These are phyloP conservation scores for Trapa incisa DNA, from an alignment of 345 rosid genomes.

Conservation along the genomic window DNA sequence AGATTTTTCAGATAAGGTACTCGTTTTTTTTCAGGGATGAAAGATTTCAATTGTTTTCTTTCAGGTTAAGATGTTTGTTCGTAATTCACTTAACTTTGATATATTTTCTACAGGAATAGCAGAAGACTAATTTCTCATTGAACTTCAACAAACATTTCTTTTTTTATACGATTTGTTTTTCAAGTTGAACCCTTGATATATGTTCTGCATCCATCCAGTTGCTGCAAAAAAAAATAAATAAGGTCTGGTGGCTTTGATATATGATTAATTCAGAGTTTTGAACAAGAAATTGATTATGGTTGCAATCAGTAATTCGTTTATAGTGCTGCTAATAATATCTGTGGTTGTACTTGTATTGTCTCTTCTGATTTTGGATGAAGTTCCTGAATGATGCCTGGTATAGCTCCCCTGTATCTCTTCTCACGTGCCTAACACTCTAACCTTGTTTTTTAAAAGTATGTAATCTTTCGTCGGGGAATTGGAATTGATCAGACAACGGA, in stretches of 20 bases:
- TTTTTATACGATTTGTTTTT: neutral
- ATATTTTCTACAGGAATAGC: neutral
- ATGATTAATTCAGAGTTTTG: neutral
- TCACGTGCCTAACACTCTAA: neutral
- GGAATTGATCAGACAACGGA: slow-evolving; percentile 71
- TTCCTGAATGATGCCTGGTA: no score
- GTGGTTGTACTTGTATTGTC: neutral
- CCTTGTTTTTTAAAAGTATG: slow-evolving; percentile 35
- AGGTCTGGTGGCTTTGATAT: no score
- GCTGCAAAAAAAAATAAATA: no score
- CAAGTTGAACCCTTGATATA: neutral
- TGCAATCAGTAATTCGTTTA: neutral
- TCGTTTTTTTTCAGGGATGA: neutral
- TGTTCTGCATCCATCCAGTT: no score
- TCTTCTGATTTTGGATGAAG: neutral
- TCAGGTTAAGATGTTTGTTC: neutral
- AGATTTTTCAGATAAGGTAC: slow-evolving; percentile 77
- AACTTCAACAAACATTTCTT: neutral
- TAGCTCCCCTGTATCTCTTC: neutral
- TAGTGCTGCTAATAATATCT: no score
- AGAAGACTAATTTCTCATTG: neutral
- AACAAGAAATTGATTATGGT: neutral
- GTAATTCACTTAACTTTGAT: neutral
- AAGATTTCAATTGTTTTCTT: neutral
- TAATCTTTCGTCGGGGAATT: slow-evolving; percentile 87